phyloP scores from a whole-genome alignment of 768 basidiomycete species.

The Steccherinum ochraceum region DNA sequence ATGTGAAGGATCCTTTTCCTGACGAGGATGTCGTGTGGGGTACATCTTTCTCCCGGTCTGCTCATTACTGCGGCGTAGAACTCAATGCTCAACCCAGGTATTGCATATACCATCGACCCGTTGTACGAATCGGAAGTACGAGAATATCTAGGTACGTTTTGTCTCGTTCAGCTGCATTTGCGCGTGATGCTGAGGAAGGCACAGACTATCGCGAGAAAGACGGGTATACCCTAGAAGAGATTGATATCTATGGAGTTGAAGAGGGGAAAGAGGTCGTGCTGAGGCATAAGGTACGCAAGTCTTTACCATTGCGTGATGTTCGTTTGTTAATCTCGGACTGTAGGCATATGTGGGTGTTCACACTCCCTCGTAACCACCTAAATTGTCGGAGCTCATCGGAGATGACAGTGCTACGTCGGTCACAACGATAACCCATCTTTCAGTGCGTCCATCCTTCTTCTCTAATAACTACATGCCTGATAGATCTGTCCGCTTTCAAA shows the following conservation, averaged over 20 bases:
- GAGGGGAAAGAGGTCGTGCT: conserved; percentile 48
- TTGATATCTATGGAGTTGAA: conserved; percentile 64
- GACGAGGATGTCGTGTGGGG: conserved; percentile 86
- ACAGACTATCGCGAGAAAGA: conserved; percentile 89
- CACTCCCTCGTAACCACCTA: background rate
- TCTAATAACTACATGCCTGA: background rate
- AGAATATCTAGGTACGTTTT: conserved; percentile 67
- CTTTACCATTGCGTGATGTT: background rate
- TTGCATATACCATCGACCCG: conserved; percentile 86
- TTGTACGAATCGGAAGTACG: conserved; percentile 67
- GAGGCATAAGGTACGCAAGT: conserved; percentile 42
- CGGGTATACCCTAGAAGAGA: conserved; percentile 79
- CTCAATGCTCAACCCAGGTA: conserved; percentile 40
- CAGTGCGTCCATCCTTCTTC: too few species aligned
- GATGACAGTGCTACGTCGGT: conserved; percentile 78
- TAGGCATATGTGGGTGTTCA: conserved; percentile 45
- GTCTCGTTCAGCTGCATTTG: background rate
- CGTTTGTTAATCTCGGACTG: background rate
- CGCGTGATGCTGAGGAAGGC: too few species aligned
- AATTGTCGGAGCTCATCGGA: background rate
- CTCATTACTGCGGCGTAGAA: too few species aligned
- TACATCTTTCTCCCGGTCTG: conserved; percentile 22
- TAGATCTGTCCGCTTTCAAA: too few species aligned
- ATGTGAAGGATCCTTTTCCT: conserved; percentile 54
- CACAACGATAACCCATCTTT: conserved; percentile 85